phyloP scores from a whole-genome alignment of 2,329 filamentous ascomycete genomes.

The Aschersonia sp. region DNA sequence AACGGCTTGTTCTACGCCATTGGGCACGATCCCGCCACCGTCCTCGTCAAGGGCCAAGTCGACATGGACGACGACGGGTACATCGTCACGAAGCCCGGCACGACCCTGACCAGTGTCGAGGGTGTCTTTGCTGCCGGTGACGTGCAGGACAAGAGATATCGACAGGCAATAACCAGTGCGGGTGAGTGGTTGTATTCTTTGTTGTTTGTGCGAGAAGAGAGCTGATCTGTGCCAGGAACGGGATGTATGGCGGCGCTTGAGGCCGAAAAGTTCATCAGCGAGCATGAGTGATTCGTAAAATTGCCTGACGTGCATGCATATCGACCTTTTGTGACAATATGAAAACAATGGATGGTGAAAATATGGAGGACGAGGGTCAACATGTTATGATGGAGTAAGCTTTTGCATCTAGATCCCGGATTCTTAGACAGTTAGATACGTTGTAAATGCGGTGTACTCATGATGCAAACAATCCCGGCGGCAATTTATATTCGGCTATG shows the following conservation, averaged over 20 bases:
- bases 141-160: slow-evolving; percentile 96
- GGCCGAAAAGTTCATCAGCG: slow-evolving; percentile 83
- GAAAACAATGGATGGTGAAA: too few relatives aligned
- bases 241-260: slow-evolving; percentile 94
- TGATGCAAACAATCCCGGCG: too few relatives aligned
- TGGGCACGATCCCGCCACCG: slow-evolving; percentile 86
- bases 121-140: slow-evolving; percentile 96
- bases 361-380: too few relatives aligned
- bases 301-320: too few relatives aligned
- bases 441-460: too few relatives aligned
- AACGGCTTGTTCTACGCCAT: slow-evolving; percentile 96
- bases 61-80: slow-evolving; percentile 85
- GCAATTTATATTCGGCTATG: too few relatives aligned
- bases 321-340: too few relatives aligned
- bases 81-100: slow-evolving; percentile 77
- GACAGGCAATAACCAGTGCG: slow-evolving; percentile 94
- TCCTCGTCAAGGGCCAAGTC: slow-evolving; percentile 81
- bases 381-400: too few relatives aligned
- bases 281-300: slow-evolving; percentile 41
- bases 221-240: slow-evolving; percentile 41
- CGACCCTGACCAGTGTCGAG: slow-evolving; percentile 72
- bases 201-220: neutral
- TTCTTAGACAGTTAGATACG: too few relatives aligned
- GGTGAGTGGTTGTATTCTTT: slow-evolving; percentile 39
- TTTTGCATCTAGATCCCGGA: too few relatives aligned